Percentiles rank a stretch among this genome's conserved stretches.
These are phyloP conservation scores for Elongisporangium undulatum DNA, from an alignment of 352 stramenopile genomes.

Conservation along the genomic window DNA sequence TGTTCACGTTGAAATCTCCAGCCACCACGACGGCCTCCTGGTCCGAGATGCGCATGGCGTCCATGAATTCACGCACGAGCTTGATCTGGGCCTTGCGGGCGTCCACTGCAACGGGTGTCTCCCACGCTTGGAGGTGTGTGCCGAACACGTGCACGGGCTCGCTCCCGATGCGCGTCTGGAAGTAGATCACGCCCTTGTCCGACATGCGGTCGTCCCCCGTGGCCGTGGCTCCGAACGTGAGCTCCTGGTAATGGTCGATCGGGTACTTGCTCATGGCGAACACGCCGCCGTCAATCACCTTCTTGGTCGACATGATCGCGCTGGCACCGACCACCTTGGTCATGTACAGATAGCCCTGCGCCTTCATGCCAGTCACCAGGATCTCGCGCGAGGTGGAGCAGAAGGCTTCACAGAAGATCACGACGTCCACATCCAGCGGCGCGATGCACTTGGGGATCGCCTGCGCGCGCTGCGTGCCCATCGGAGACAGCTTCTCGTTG, in stretches of 20 bases:
- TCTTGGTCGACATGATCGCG: conserved; percentile 48
- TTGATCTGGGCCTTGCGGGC: conserved; percentile 37
- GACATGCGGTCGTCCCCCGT: conserved; percentile 56
- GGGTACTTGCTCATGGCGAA: conserved; percentile 72
- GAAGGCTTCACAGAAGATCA: conserved; percentile 77
- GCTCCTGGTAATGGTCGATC: conserved; percentile 46
- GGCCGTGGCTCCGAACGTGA: conserved; percentile 49
- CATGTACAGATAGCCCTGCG: conserved; percentile 58
- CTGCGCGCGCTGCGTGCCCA: conserved; percentile 32
- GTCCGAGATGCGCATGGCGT: conserved; percentile 35
- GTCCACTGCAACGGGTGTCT: conserved; percentile 34
- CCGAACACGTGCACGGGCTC: conserved; percentile 54
- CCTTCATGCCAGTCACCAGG: conserved; percentile 61
- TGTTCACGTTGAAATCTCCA: conserved; percentile 66
- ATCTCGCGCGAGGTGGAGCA: conserved; percentile 33
- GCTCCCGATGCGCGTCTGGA: conserved; percentile 28
- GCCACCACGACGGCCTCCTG: conserved; percentile 48
- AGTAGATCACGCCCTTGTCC: conserved; percentile 67
- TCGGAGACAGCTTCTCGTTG: conserved; percentile 61
- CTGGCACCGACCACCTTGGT: conserved; percentile 52
- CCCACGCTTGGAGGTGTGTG: conserved; percentile 67
- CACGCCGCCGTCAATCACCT: conserved; percentile 53
- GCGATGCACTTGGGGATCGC: conserved; percentile 48
- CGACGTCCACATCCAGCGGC: conserved; percentile 37
- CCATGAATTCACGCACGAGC: conserved; percentile 41